Base-by-base conservation (phyloP, 352 stramenopile species). In the Achlya hypogyna region DNA sequence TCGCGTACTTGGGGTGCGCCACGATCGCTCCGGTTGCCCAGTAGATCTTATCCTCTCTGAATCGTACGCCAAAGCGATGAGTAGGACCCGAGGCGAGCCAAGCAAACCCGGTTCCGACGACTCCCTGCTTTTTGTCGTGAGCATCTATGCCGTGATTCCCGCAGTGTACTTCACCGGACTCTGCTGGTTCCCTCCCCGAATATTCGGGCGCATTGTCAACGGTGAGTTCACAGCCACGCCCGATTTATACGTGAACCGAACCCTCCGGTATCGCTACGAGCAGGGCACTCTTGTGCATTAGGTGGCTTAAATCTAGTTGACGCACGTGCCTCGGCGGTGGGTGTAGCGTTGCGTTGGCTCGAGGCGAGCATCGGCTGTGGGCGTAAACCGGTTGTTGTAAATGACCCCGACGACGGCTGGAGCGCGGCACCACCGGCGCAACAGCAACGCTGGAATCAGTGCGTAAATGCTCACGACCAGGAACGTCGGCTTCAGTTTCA, bases 71-170 rank as follows among this genome's bases (percentile, higher is more conserved):
- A n/a, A n/a, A n/a, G n/a, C n/a, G n/a, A n/a, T n/a, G n/a, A n/a
- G n/a, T n/a, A n/a, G n/a, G n/a, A n/a, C n/a, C n/a, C n/a, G n/a
- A n/a, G n/a, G 2, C 49, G 25, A 56, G 49, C 31, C 49, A 10
- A 10, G 10, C 2, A 31, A 56, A 9, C 14, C 25, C 42, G 22
- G 18, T 18, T 18, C 42, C 42, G 18, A 18, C 18, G 22, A 49
- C 18, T 22, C 18, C 42, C 18, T 20, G 31, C 6, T 56, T 35
- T 3, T 56, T 28, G 60, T 67, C 20, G 43, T 67, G n/a, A 67
- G 60, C 34, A 60, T 67, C 23, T 67, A 67, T 22, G 29, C 40
- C 1, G 38, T 66, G 14, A 10, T 66, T 2, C 35, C 59, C 22
- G 27, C 38, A 3, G 16, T 27, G 9, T 10, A 58, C 23, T 14